Evolutionary conservation across 305 asterid species (phyloP).

Genomic region (Ilex paraguariensis): DNA sequence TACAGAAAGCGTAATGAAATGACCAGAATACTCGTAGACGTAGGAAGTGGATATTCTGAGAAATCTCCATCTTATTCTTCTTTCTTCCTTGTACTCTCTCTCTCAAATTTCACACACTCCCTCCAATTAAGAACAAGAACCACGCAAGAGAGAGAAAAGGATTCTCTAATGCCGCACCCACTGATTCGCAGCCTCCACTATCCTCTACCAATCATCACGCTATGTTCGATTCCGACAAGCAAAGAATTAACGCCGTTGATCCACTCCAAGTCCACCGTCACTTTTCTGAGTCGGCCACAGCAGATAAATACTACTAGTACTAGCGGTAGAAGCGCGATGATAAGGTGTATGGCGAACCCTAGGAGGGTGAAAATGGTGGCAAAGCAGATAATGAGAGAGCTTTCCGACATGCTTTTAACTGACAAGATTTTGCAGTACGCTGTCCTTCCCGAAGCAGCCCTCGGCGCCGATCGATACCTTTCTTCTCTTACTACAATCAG

Average conservation of each 20-base stretch:
- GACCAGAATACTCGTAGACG: too few species aligned
- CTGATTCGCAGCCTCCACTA: too few species aligned
- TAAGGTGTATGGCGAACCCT: conserved; percentile 89
- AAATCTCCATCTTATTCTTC: too few species aligned
- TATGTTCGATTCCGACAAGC: conserved; percentile 28
- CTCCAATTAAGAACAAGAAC: too few species aligned
- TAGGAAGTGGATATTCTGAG: too few species aligned
- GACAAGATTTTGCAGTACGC: conserved; percentile 91
- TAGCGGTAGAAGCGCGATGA: conserved; percentile 8
- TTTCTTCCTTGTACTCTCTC: too few species aligned
- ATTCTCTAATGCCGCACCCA: background rate
- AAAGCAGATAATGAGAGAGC: conserved; percentile 85
- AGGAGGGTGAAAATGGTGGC: conserved; percentile 98
- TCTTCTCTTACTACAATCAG: conserved; percentile 91
- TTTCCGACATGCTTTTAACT: conserved; percentile 80
- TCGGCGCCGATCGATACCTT: conserved; percentile 91
- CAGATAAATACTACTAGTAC: conserved; percentile 10
- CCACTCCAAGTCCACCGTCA: conserved; percentile 14
- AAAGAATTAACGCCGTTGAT: conserved; percentile 24
- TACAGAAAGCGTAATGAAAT: too few species aligned
- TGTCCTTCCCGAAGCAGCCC: conserved; percentile 88
- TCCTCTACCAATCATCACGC: conserved; percentile 15
- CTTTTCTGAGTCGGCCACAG: conserved; percentile 26
- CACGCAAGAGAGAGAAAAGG: background rate
- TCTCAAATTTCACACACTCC: too few species aligned